Evolutionary conservation across 2,329 filamentous ascomycete species (phyloP).

Genomic region (Aspergillus melleus): DNA sequence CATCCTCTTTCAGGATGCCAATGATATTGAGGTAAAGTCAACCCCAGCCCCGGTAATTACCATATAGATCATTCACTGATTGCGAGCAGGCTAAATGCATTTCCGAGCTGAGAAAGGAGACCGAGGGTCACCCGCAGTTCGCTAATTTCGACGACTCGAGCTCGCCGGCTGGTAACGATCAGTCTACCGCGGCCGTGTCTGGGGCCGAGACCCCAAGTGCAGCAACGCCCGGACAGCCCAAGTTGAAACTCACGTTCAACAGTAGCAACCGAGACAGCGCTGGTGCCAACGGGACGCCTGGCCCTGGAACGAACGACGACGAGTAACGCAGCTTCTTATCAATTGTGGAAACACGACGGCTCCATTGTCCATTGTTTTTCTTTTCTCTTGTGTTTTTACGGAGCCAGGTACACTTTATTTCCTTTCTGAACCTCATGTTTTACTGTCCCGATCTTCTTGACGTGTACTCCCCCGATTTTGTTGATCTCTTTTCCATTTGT

Average conservation of each 20-base stretch:
- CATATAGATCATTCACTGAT: constrained; percentile 9
- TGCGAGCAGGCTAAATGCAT: constrained; percentile 48
- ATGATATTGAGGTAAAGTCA: constrained; percentile 78
- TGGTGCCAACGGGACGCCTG: constrained; percentile 30
- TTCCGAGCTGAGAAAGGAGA: constrained; percentile 55
- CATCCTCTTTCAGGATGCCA: constrained; percentile 87
- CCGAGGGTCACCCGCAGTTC: constrained; percentile 56
- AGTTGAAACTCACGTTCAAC: constrained; percentile 67
- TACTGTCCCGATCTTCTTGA: constrained; percentile 7
- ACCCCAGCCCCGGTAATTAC: background rate
- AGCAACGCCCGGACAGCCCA: constrained; percentile 58
- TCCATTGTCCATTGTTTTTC: constrained; percentile 10
- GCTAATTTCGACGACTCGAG: constrained; percentile 56
- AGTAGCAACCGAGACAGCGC: constrained; percentile 37
- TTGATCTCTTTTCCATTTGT: background rate
- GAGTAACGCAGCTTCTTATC: constrained; percentile 15
- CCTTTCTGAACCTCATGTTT: background rate
- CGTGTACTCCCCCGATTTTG: constrained; percentile 17
- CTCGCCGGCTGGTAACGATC: constrained; percentile 51
- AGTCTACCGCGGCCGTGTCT: constrained; percentile 51
- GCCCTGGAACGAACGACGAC: constrained; percentile 18
- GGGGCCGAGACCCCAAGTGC: constrained; percentile 61
- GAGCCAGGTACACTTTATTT: background rate
- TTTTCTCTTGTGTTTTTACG: background rate
- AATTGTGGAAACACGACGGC: constrained; percentile 14